A percentile compares a stretch with the other conserved stretches of the same genome.
These are phyloP conservation scores for Dactylella cylindrospora DNA, from an alignment of 2,329 filamentous ascomycete species.

Conservation along the genomic window DNA sequence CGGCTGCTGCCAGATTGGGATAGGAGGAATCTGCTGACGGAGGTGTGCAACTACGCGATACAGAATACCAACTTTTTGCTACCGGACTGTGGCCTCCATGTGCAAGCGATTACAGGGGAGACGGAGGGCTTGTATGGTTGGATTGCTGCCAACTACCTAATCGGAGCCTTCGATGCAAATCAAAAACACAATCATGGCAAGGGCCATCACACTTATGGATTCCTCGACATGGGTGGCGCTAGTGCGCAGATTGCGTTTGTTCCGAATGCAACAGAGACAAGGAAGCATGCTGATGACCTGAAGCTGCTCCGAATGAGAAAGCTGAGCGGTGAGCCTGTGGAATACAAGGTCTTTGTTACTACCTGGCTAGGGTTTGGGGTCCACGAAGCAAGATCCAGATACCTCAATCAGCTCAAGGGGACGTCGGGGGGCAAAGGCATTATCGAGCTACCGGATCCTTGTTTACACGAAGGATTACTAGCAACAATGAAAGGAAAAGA, in stretches of 20 bases:
- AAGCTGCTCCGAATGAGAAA: slow-evolving; percentile 83
- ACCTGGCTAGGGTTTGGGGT: slow-evolving; percentile 98
- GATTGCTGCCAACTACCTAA: slow-evolving; percentile 93
- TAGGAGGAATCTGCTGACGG: slow-evolving; percentile 69
- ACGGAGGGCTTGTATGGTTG: slow-evolving; percentile 96
- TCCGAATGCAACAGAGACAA: slow-evolving; percentile 85
- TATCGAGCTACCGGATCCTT: slow-evolving; percentile 81
- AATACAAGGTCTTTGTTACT: slow-evolving; percentile 90
- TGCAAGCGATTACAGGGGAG: slow-evolving; percentile 92
- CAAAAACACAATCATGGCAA: slow-evolving; percentile 77
- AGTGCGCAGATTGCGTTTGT: slow-evolving; percentile 98
- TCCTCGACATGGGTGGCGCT: slow-evolving; percentile 96
- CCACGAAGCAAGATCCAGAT: slow-evolving; percentile 83
- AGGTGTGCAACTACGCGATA: slow-evolving; percentile 80
- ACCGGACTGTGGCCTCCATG: slow-evolving; percentile 83
- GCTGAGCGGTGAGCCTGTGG: slow-evolving; percentile 72
- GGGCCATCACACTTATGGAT: slow-evolving; percentile 90
- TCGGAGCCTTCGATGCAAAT: slow-evolving; percentile 83
- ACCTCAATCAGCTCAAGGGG: slow-evolving; percentile 73
- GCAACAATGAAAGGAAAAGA: slow-evolving; percentile 70
- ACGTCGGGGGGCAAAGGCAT: slow-evolving; percentile 62
- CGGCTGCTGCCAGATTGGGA: slow-evolving; percentile 75
- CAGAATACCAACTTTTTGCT: slow-evolving; percentile 76
- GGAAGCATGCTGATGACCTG: slow-evolving; percentile 84
- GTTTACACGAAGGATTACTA: slow-evolving; percentile 75